Base-by-base conservation (phyloP, 2,329 filamentous ascomycete species). In the Pochonia chlamydosporia region DNA sequence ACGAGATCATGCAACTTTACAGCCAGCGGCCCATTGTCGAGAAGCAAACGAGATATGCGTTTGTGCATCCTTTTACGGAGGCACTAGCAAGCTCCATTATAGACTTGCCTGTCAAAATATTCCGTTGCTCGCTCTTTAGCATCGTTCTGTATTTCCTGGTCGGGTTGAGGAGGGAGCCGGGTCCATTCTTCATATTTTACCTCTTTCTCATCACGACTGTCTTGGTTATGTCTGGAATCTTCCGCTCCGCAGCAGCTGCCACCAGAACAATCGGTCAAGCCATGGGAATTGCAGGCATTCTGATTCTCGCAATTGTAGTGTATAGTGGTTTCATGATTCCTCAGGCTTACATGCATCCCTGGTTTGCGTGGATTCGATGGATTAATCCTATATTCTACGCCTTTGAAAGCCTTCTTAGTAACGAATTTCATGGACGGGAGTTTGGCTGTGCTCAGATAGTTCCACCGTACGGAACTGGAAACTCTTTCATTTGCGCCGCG, bases 351-450 rank as follows among this genome's bases (percentile, higher is more conserved):
- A 86, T 82, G 80, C 71, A 79, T n/a, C 79, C 74, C 1, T 87
- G 83, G 81, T 78, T 78, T 40, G 69, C 79, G 23, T 87, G 83
- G 83, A 82, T 87, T 53, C 80, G 78, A 49, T 85, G 82, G 52
- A 63, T 85, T 36, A 76, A 85, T 47, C 81, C 82, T 1, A 74
- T 87, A 14, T 76, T 75, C 1, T 87, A 86, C 53, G 81, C 73
- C 1, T 87, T 85, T 56, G 83, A 87, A 55, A 68, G 74, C 0
- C 66, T 86, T 26, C 81, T 84, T 78, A 67, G 79, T 47, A 87
- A 86, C 60, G 84, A 88, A 58, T 88, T 87, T 52, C 49, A 55
- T 69, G 56, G 1, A 14, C 37, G 13, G 58, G 59, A 58, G 33
- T 79, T 10, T 18, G 76, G 75, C 1, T 87, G 82, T 39, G 48